phyloP scores from a whole-genome alignment of 2,329 filamentous ascomycete genomes.

The Fusarium sp. region DNA sequence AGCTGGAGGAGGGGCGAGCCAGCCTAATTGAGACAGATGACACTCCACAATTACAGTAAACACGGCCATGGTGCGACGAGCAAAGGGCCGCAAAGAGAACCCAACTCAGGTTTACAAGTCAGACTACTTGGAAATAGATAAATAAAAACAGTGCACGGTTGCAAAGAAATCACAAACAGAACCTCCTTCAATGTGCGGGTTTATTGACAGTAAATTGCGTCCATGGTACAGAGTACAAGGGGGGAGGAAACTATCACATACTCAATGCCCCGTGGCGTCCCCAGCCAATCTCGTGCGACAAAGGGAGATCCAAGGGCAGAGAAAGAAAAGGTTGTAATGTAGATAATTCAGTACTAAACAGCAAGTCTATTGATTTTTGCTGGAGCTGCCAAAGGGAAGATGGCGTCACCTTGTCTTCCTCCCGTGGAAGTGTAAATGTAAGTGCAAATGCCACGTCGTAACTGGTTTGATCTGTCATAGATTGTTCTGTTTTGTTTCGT shows the following conservation, averaged over 20 bases:
- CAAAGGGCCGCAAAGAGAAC: conserved; percentile 20
- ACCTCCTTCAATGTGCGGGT: conserved; percentile 3
- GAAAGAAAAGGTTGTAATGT: background rate
- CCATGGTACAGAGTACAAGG: conserved; percentile 9
- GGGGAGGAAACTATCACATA: conserved; percentile 23
- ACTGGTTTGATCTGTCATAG: conserved; percentile 28
- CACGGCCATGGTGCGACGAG: conserved; percentile 19
- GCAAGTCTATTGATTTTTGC: background rate
- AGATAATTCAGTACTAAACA: background rate
- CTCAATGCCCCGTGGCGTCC: conserved; percentile 24
- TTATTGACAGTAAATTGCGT: conserved; percentile 21
- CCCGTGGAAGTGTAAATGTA: background rate
- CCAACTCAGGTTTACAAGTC: conserved; percentile 4
- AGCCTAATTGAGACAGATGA: too few relatives aligned
- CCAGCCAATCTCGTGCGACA: conserved; percentile 20
- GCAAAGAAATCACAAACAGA: background rate
- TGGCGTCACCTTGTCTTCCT: conserved; percentile 2
- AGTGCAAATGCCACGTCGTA: conserved; percentile 21
- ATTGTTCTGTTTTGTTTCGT: conserved; percentile 34
- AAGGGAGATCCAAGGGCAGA: conserved; percentile 4
- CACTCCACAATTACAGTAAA: background rate
- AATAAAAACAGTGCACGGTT: conserved; percentile 18
- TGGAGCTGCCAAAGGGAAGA: background rate
- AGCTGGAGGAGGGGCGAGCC: too few relatives aligned
- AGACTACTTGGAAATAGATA: background rate